Conservation (phyloP, 805 yeast genomes). For the Suhomyces prunicola region DNA sequence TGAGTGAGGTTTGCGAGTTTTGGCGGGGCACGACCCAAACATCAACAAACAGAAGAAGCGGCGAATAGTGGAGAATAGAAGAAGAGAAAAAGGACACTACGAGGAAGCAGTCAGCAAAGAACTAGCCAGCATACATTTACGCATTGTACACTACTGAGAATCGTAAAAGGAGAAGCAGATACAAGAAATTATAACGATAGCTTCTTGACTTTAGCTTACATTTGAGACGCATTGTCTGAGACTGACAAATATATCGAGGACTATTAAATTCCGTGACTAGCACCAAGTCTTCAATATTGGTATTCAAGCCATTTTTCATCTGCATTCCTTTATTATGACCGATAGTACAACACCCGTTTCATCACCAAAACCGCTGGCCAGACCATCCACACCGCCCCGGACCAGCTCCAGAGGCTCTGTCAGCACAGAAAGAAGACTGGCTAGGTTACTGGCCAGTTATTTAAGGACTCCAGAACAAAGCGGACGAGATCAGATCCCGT, state of each 20-base stretch:
- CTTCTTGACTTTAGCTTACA: not conserved
- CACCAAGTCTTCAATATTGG: not conserved
- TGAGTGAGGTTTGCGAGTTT: not conserved
- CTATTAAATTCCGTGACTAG: not conserved
- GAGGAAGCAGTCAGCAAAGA: not conserved
- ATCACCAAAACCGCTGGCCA: conserved; percentile 32
- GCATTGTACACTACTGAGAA: not conserved
- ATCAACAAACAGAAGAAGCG: conserved; percentile 1
- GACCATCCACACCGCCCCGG: conserved; percentile 24
- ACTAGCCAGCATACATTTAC: not conserved
- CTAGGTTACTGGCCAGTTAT: conserved; percentile 26
- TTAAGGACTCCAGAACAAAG: conserved; percentile 37
- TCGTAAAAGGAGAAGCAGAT: too few relatives aligned
- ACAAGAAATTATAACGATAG: not conserved
- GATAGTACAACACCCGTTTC: conserved; percentile 24
- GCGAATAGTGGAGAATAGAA: not conserved
- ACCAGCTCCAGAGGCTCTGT: not conserved
- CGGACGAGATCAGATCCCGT: conserved; percentile 24
- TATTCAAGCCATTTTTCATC: not conserved
- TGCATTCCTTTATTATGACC: not conserved
- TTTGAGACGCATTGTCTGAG: not conserved
- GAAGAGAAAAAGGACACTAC: not conserved
- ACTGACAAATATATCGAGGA: not conserved
- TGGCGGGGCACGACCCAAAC: conserved; percentile 7
- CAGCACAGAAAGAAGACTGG: conserved; percentile 11